Evolutionary conservation across 108 stramenopile genomes (phyloP).

Genomic region (Asterionellopsis glacialis): DNA sequence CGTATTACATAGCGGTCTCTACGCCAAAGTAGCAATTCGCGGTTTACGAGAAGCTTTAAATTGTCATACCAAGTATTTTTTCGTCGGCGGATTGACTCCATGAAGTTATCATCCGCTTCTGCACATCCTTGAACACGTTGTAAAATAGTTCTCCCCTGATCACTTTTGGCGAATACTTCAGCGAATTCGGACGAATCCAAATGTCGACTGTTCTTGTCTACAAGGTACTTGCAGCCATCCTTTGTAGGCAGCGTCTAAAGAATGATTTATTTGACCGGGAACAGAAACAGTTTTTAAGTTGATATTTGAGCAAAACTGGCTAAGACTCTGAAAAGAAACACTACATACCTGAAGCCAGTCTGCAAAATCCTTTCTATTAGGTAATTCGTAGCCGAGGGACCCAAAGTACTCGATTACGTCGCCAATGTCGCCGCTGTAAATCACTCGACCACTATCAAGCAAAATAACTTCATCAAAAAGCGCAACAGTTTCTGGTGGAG

Average conservation of each 20-base stretch:
- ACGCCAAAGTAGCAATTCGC: constrained; percentile 46
- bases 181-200: constrained; percentile 50
- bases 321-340: neutral
- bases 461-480: constrained; percentile 88
- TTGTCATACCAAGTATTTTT: constrained; percentile 23
- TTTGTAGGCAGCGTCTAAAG: constrained; percentile 32
- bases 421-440: constrained; percentile 82
- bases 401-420: constrained; percentile 49
- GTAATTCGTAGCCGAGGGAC: constrained; percentile 64
- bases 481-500: constrained; percentile 87
- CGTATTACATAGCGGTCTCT: constrained; percentile 46
- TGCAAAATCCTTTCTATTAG: constrained; percentile 67
- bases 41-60: constrained; percentile 32
- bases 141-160: constrained; percentile 23
- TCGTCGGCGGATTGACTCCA: constrained; percentile 22
- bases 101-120: neutral
- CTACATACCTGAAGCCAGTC: constrained; percentile 59
- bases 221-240: constrained; percentile 38
- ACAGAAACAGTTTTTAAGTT: neutral
- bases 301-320: too few species aligned
- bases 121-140: constrained; percentile 13
- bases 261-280: neutral
- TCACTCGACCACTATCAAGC: constrained; percentile 68
- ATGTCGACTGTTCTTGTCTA: constrained; percentile 19
- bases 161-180: constrained; percentile 36